Base-by-base conservation (phyloP, 2,329 filamentous ascomycete species). In the Diaporthe sp. region DNA sequence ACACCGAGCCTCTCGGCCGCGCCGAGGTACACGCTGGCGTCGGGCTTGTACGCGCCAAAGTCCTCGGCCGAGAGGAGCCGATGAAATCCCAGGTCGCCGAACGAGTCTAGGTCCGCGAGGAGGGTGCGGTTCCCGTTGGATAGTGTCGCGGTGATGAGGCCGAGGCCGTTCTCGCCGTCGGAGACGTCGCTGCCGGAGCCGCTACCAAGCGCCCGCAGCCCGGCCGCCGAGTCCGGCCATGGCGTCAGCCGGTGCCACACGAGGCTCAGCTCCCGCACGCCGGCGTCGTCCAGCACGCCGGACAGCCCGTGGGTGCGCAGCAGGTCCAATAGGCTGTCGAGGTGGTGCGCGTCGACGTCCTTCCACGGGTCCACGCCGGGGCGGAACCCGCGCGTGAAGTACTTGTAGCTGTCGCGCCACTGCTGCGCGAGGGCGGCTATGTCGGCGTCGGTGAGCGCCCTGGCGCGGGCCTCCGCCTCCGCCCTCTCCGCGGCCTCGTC, bases 31-130 rank as follows among this genome's bases (percentile, higher is more conserved):
- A 92, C 91, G 69, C 82, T 85, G 10, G 90, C 89, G 75, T 90
- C 87, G 1, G 94, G 94, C 85, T 97, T 97, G 82, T 96, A 97
- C 0, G 90, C 91, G 58, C 87, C 85, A 80, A 96, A 96, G 77
- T 92, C 88, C 82, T 94, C 93, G 0, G 91, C 90, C 12, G 91
- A 94, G 75, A 93, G 85, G 52, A 95, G 78, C 71, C 87, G 83
- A 30, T 86, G 86, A 79, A 95, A 96, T 0, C 87, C 88, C 68
- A 96, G 86, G 6, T 83, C 82, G 1, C 89, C 92, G 78, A 90
- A 86, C 68, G 83, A 80, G 67, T 89, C 83, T 66, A 97, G 86
- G 80, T 96, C 94, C 3, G 84, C 80, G 57, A 96, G 85, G n/a
- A 96, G 84, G 2, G 86, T 84, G 3, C 86, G 80, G 80, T 96